Base-by-base conservation (phyloP, 208 protist species). In the Angomonas deanei region DNA sequence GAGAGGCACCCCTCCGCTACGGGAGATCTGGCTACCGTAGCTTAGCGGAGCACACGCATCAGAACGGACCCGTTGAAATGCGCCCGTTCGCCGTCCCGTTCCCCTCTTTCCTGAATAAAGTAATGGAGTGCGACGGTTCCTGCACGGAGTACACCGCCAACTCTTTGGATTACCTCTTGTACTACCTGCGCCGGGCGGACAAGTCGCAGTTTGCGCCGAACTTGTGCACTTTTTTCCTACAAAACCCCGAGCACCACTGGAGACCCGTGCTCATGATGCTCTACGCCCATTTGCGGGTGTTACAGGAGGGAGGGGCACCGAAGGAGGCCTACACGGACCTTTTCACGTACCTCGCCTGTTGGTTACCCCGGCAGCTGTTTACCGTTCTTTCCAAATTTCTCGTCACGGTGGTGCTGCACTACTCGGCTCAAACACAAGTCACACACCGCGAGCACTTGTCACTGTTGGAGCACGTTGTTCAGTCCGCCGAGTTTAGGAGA, bases 1-100 rank as follows among this genome's bases (percentile, higher is more conserved):
- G 72, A 49, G 64, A 73, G 54, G 32, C 58, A 0, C 59, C 72
- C 1, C 53, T 78, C 21, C 59, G 55, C 15, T 70, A 73, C 53
- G 66, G 62, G 19, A 28, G 38, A 1, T 27, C 11, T 0, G 66
- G 66, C 27, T 78, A 66, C 38, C 13, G 19, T 15, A 64, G 49
- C 8, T 46, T 67, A 2, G 36, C 54, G 27, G 59, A 62, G n/a
- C 3, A 36, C 49, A 46, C 24, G 11, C 24, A 23, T 2, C 32
- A 26, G 6, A n/a, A n/a, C n/a, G n/a, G n/a, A n/a, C n/a, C n/a
- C n/a, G n/a, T n/a, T n/a, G n/a, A n/a, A n/a, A n/a, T n/a, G n/a
- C n/a, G n/a, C n/a, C n/a, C n/a, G n/a, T n/a, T n/a, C n/a, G n/a
- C n/a, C n/a, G n/a, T n/a, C n/a, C n/a, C n/a, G n/a, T n/a, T n/a